Conservation (phyloP, 2,329 filamentous ascomycete species). For the Nigrospora osmanthi region DNA sequence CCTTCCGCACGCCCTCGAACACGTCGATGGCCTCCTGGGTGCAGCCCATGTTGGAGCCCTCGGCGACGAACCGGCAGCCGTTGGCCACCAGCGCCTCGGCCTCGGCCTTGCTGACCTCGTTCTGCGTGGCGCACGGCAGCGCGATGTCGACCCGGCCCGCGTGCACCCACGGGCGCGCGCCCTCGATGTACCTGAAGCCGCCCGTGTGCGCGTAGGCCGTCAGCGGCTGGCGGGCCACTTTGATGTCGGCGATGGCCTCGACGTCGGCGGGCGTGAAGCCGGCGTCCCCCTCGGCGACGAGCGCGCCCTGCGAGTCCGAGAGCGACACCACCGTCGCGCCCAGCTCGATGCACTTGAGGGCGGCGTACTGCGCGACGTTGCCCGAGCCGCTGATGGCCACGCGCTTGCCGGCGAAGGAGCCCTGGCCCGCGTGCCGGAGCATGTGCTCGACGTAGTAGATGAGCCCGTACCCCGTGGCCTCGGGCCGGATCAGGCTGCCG, state of each 20-base stretch:
- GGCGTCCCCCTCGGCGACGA: conserved; percentile 64
- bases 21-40: conserved; percentile 90
- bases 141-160: conserved; percentile 85
- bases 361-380: conserved; percentile 96
- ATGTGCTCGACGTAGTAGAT: conserved; percentile 96
- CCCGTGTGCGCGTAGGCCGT: conserved; percentile 57
- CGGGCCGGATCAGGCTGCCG: conserved; percentile 86
- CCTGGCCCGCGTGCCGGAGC: conserved; percentile 84
- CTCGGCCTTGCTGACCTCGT: conserved; percentile 91
- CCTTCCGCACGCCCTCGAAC: conserved; percentile 73
- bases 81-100: conserved; percentile 70
- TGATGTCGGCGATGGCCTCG: conserved; percentile 71
- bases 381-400: conserved; percentile 95
- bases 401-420: conserved; percentile 81
- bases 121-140: conserved; percentile 91
- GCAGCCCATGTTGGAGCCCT: conserved; percentile 99
- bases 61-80: conserved; percentile 80
- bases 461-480: conserved; percentile 94
- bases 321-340: conserved; percentile 88
- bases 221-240: conserved; percentile 79
- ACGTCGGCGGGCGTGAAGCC: conserved; percentile 76
- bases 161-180: conserved; percentile 85
- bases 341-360: conserved; percentile 92
- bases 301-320: conserved; percentile 81
- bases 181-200: conserved; percentile 75